Conservation (phyloP, 805 yeast species). For the Helenozyma rhizophorensis region DNA sequence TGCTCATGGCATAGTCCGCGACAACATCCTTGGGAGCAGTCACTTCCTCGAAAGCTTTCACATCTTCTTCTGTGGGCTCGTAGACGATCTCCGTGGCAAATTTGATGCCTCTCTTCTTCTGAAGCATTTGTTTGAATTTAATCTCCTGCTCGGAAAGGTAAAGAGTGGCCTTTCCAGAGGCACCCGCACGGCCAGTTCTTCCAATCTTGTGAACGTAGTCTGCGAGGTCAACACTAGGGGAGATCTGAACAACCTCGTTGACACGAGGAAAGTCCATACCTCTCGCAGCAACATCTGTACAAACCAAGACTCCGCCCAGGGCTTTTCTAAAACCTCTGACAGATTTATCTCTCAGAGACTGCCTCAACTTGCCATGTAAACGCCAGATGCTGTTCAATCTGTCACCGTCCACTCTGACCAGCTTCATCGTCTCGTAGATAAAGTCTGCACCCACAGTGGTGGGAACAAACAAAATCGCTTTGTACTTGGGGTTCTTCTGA, state of each 20-base stretch:
- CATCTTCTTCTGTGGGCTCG: conserved; percentile 33
- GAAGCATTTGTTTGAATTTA: conserved; percentile 49
- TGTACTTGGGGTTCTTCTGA: conserved; percentile 44
- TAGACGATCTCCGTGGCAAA: conserved; percentile 44
- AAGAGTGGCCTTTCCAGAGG: conserved; percentile 64
- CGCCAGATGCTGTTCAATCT: conserved; percentile 4
- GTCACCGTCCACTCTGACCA: conserved; percentile 3
- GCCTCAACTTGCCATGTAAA: conserved; percentile 75
- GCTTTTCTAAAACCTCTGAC: conserved; percentile 48
- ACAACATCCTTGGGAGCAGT: conserved; percentile 17
- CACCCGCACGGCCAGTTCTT: conserved; percentile 93
- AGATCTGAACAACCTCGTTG: conserved; percentile 77
- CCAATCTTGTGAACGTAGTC: conserved; percentile 92
- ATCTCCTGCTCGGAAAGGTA: conserved; percentile 55
- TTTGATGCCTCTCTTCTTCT: conserved; percentile 46
- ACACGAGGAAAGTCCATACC: conserved; percentile 95
- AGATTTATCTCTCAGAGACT: conserved; percentile 58
- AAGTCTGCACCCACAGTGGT: conserved; percentile 67
- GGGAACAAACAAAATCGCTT: conserved; percentile 80
- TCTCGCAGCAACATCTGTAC: conserved; percentile 93
- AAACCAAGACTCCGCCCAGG: conserved; percentile 57
- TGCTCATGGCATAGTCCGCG: conserved; percentile 21
- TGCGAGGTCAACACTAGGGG: conserved; percentile 69
- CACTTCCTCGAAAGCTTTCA: conserved; percentile 15
- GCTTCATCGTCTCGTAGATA: conserved; percentile 19